Evolutionary conservation across 164 flowering plant genomes (phyloP).

Genomic region (Stephania cephalantha): DNA sequence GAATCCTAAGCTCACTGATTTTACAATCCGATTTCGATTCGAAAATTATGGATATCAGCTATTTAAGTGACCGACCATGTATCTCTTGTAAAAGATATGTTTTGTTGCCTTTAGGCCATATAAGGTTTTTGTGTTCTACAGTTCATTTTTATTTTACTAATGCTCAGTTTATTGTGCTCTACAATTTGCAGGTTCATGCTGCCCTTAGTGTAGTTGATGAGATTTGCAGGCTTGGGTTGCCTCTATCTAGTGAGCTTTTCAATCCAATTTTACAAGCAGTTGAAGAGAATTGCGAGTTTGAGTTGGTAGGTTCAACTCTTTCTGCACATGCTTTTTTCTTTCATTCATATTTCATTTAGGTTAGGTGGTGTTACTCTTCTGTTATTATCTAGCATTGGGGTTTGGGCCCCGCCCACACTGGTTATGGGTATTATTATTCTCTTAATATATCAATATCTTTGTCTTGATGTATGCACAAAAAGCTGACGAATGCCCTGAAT

Average conservation of each 20-base stretch:
- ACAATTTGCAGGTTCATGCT: slow-evolving; percentile 48
- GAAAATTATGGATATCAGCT: neutral
- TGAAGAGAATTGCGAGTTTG: slow-evolving; percentile 51
- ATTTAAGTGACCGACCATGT: neutral
- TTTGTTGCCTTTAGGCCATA: neutral
- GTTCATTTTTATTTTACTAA: neutral
- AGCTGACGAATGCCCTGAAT: neutral
- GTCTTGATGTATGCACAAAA: neutral
- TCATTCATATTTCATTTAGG: neutral
- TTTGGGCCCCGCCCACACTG: too few species aligned
- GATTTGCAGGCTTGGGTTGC: slow-evolving; percentile 43
- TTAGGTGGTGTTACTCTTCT: neutral
- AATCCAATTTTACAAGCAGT: slow-evolving; percentile 49
- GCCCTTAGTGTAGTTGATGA: slow-evolving; percentile 72
- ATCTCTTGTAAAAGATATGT: neutral
- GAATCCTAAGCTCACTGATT: neutral
- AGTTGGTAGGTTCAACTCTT: slow-evolving; percentile 45
- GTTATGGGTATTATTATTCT: neutral
- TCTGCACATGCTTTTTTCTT: neutral
- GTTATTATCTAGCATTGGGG: neutral
- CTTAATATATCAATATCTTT: neutral
- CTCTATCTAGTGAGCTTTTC: slow-evolving; percentile 35
- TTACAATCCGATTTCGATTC: neutral
- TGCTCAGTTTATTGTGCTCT: neutral
- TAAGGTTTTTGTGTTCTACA: neutral